Evolutionary conservation across 164 flowering plant species (phyloP).

Genomic region (Malania oleifera): DNA sequence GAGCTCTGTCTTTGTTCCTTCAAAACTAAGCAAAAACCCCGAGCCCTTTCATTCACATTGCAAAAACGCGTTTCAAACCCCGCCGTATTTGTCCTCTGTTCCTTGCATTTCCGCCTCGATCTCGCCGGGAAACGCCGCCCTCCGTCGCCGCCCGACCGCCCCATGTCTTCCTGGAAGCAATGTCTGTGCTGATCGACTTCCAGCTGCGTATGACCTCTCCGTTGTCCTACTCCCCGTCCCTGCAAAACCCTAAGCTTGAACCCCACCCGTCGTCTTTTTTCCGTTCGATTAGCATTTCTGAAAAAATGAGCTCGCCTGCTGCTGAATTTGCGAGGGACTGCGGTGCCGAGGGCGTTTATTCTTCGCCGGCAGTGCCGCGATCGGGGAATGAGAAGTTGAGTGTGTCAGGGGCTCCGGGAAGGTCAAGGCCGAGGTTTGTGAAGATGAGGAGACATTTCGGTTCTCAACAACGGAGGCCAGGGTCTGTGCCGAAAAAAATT

Average conservation of each 20-base stretch:
- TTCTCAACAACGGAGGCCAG: conserved; percentile 10
- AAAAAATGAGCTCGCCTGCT: background rate
- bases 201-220: conserved; percentile 10
- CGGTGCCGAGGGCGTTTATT: background rate
- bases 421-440: conserved; percentile 26
- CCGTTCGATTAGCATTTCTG: conserved; percentile 3
- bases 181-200: conserved; percentile 21
- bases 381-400: background rate
- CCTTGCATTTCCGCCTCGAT: background rate
- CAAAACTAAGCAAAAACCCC: conserved; percentile 3
- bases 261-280: background rate
- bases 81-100: background rate
- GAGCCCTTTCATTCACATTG: background rate
- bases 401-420: background rate
- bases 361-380: background rate
- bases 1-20: conserved; percentile 4
- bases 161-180: too few species aligned
- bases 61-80: background rate
- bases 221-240: background rate
- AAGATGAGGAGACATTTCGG: conserved; percentile 29
- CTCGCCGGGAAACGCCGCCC: background rate
- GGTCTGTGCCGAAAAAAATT: background rate
- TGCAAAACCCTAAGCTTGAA: conserved; percentile 6
- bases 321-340: background rate
- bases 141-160: background rate